These are phyloP conservation scores for Pseudozyma pruni DNA, from an alignment of 1,284 basidiomycete species.

Conservation along the genomic window DNA sequence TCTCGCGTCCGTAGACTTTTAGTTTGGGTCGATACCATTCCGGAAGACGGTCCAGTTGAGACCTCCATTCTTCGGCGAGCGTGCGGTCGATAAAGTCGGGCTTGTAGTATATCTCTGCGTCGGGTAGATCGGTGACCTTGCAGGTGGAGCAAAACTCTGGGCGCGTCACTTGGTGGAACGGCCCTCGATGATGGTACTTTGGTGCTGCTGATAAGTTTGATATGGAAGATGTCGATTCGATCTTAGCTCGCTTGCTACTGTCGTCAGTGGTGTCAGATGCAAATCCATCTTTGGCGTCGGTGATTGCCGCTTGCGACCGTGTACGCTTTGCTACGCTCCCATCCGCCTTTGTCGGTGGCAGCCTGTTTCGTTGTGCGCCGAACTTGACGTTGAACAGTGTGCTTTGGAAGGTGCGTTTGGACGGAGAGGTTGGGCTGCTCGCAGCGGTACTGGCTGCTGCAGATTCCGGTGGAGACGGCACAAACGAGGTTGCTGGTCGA, in stretches of 20 bases:
- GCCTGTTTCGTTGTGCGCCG: slow-evolving; percentile 19
- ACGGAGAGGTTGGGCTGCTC: slow-evolving; percentile 8
- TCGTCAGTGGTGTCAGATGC: too few species aligned
- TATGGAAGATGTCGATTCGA: background rate
- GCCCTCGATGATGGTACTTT: slow-evolving; percentile 36
- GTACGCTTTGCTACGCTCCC: slow-evolving; percentile 13
- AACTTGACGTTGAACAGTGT: slow-evolving; percentile 48
- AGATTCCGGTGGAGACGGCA: slow-evolving; percentile 9
- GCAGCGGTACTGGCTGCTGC: background rate
- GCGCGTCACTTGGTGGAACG: slow-evolving; percentile 41
- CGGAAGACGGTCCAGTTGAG: slow-evolving; percentile 66
- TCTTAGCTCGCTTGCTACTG: slow-evolving; percentile 7
- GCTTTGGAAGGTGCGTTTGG: slow-evolving; percentile 35
- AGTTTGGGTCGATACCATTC: slow-evolving; percentile 71
- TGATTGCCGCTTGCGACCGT: slow-evolving; percentile 2
- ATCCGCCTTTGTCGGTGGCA: slow-evolving; percentile 18
- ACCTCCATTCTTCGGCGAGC: slow-evolving; percentile 69
- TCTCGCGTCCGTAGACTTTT: slow-evolving; percentile 72
- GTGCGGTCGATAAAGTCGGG: slow-evolving; percentile 67
- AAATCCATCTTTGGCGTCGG: too few species aligned
- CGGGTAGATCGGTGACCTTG: slow-evolving; percentile 47
- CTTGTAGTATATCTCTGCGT: slow-evolving; percentile 69
- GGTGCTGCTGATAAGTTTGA: slow-evolving; percentile 12
- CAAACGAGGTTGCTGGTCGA: slow-evolving; percentile 12
- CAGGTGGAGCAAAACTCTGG: slow-evolving; percentile 27